Base-by-base conservation (phyloP, 2,329 filamentous ascomycete species). In the Aspergillus ruber region DNA sequence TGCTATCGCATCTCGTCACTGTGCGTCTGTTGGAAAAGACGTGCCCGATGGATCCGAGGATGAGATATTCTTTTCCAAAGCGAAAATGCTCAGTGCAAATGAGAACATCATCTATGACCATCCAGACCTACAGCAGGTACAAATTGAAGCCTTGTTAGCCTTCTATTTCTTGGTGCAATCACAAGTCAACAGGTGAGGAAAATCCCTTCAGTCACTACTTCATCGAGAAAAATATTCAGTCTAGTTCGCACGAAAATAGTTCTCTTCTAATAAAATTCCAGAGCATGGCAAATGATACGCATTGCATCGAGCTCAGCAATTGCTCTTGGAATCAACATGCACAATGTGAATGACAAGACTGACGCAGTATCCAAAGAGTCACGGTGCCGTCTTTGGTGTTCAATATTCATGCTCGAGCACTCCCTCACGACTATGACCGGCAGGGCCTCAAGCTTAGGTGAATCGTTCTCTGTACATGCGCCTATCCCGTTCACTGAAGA, bases 331-430 rank as follows among this genome's bases (percentile, higher is more conserved):
- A 54, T 74, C 32, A 71, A 74, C 43, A 56, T 74, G 43, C 65
- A 64, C 27, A 74, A 66, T 45, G 66, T 67, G 42, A 70, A 64
- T 36, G 58, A 53, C 10, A 58, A 56, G n/a, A 55, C 72, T 25
- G 55, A 59, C 4, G 58, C 65, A 43, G 51, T 58, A 4, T 68
- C 69, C 4, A 72, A 69, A 48, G 70, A 72, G 52, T 64, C 64
- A 43, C 66, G 70, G n/a, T 72, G 70, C 49, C 62, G 69, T 10
- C 63, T 73, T 6, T 74, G 72, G 72, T 73, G 70, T 66, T 66
- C 70, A 13, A 50, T 74, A 2, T 69, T 69, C 36, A 55, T 63
- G 29, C 56, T 74, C 8, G 72, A 74, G 51, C 65, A 65, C 17
- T 59, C 63, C 17, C 59, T 74, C 10, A 67, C 64, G 44, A 61